A percentile compares a stretch with the other conserved stretches of the same genome.
phyloP scores from a whole-genome alignment of 306 rosid genomes.

The Corylus americana region DNA sequence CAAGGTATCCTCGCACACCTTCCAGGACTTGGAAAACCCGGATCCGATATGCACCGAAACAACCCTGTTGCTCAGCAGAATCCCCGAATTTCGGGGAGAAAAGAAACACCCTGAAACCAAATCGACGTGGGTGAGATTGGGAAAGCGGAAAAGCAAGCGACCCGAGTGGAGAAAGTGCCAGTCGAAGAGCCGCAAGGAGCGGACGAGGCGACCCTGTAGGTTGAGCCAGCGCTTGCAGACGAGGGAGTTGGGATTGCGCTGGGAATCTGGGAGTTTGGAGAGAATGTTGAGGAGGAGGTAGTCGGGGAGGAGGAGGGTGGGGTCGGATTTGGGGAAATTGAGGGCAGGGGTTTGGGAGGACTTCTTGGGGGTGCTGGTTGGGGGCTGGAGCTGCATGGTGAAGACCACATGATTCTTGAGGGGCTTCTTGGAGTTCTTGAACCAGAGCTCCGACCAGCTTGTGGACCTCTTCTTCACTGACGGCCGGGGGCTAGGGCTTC shows the following conservation, averaged over 20 bases:
- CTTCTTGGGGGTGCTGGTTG: conserved; percentile 37
- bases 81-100: conserved; percentile 48
- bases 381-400: conserved; percentile 68
- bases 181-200: conserved; percentile 57
- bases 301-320: conserved; percentile 63
- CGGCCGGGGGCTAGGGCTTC: conserved; percentile 35
- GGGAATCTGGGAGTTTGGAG: conserved; percentile 53
- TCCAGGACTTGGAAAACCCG: conserved; percentile 38
- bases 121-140: conserved; percentile 74
- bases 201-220: conserved; percentile 72
- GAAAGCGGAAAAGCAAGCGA: conserved; percentile 70
- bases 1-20: conserved; percentile 49
- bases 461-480: conserved; percentile 36
- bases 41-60: conserved; percentile 52
- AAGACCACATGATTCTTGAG: conserved; percentile 46
- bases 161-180: conserved; percentile 86
- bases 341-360: conserved; percentile 18
- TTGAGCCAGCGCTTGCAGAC: conserved; percentile 95
- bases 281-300: conserved; percentile 66
- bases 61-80: conserved; percentile 50
- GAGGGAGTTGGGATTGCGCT: conserved; percentile 52
- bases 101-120: conserved; percentile 58
- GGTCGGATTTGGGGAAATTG: conserved; percentile 45
- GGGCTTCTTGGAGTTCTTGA: conserved; percentile 53
- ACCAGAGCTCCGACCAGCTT: conserved; percentile 73